Evolutionary conservation across 192 early-diverging fungal genomes (phyloP).

Genomic region (Entomortierella beljakovae): DNA sequence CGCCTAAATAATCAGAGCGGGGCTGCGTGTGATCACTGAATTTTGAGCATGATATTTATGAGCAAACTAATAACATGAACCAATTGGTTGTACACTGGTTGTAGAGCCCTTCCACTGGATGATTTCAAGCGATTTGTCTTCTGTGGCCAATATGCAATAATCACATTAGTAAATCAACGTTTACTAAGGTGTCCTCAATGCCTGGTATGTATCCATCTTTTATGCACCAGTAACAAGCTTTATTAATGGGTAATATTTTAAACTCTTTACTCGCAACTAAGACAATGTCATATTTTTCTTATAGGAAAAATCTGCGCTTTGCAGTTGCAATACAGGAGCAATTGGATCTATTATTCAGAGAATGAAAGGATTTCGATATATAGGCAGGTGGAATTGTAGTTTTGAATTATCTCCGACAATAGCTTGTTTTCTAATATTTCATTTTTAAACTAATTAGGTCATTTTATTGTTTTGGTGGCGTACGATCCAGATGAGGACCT

Average conservation of each 20-base stretch:
- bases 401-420: too few relatives aligned
- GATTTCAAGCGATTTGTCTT: constrained; percentile 89
- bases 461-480: constrained; percentile 89
- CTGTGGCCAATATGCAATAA: constrained; percentile 77
- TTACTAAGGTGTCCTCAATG: constrained; percentile 74
- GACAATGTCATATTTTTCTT: neutral
- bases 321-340: constrained; percentile 21
- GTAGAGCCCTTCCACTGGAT: constrained; percentile 74
- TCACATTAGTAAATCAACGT: constrained; percentile 83
- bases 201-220: constrained; percentile 59
- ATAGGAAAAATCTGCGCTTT: constrained; percentile 36
- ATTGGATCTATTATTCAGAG: constrained; percentile 39
- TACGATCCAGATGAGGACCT: constrained; percentile 83
- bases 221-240: too few relatives aligned
- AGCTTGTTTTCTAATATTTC: too few relatives aligned
- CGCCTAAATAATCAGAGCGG: too few relatives aligned
- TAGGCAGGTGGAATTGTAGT: constrained; percentile 51
- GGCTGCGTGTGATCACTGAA: too few relatives aligned
- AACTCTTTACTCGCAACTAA: neutral
- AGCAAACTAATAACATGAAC: too few relatives aligned
- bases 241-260: too few relatives aligned
- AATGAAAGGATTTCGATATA: constrained; percentile 51
- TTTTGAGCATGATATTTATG: too few relatives aligned
- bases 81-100: neutral
- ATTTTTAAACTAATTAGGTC: constrained; percentile 61